Base-by-base conservation (phyloP, 257 asterid species). In the Nicotiana sylvestris region DNA sequence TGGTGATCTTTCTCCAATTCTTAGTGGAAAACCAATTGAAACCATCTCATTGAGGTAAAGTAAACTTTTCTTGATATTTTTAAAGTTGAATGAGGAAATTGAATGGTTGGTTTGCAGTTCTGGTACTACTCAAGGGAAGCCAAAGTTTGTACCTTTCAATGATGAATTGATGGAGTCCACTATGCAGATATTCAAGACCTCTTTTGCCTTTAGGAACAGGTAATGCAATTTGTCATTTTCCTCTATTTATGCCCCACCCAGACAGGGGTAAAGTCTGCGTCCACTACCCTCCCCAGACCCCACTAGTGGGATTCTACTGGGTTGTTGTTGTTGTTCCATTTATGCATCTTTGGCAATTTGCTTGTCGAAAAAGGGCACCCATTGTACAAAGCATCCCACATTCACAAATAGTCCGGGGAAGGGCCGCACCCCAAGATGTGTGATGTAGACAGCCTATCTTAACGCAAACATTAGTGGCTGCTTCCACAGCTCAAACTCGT, bases 71-170 rank as follows among this genome's bases (percentile, higher is more conserved):
- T 21, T 21, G 21, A 21, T 21, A 21, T 21, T 21, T 21, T 21
- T 21, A 21, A 21, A 21, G 21, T 21, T 7, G 10, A 11, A n/a
- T 17, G 17, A 66, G 67, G 62, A 83, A 4, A 2, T 56, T 58
- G 76, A 46, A 39, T 77, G 77, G 29, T 65, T 79, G 84, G 85
- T 43, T 86, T 87, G 86, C 92, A 96, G 99, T 83, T 96, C 99
- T 61, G 99, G 99, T 32, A 96, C 99, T 1, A 94, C 98, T 86
- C 94, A 90, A 51, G 99, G 99, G 87, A 96, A 92, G 96, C 99
- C 99, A 13, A 96, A 96, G 93, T 91, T 96, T 86, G 99, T 96
- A 57, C 99, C 98, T 76, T 96, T 96, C 89, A 96, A 94, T 86
- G 98, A 96, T 84, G 98, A 91, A 84, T 86, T 96, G 87, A 86